Percentiles rank a stretch among this genome's conserved stretches.
Conservation (phyloP, 495 filamentous ascomycete genomes). For the Talaromyces borbonicus region DNA sequence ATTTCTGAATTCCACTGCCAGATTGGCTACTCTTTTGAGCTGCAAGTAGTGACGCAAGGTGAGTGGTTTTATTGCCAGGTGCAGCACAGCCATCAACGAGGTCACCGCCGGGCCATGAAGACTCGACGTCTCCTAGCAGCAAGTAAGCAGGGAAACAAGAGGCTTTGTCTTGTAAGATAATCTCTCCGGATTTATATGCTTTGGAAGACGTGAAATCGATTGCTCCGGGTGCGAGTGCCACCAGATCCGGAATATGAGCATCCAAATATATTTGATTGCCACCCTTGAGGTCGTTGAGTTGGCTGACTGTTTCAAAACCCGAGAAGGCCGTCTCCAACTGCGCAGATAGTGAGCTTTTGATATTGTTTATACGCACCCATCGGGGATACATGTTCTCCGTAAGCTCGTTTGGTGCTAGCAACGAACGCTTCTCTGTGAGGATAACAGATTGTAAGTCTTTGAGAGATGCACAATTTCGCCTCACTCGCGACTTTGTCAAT, state of each 20-base stretch:
- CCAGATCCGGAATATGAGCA: slow-evolving; percentile 66
- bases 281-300: slow-evolving; percentile 31
- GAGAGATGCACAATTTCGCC: slow-evolving; percentile 54
- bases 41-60: slow-evolving; percentile 65
- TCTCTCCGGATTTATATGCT: slow-evolving; percentile 62
- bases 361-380: slow-evolving; percentile 81
- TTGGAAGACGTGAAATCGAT: slow-evolving; percentile 56
- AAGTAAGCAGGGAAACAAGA: slow-evolving; percentile 92
- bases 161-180: slow-evolving; percentile 94
- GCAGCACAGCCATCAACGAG: slow-evolving; percentile 86
- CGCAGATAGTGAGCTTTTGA: slow-evolving; percentile 57
- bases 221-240: slow-evolving; percentile 57
- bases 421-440: slow-evolving; percentile 22
- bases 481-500: slow-evolving; percentile 66
- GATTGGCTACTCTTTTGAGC: slow-evolving; percentile 7
- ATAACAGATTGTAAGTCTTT: slow-evolving; percentile 52
- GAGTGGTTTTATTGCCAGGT: slow-evolving; percentile 95
- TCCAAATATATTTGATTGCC: slow-evolving; percentile 51
- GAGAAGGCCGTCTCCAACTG: slow-evolving; percentile 62
- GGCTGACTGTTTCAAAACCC: slow-evolving; percentile 39
- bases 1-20: slow-evolving; percentile 11
- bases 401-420: slow-evolving; percentile 12
- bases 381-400: slow-evolving; percentile 48
- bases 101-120: slow-evolving; percentile 44
- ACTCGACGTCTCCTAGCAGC: slow-evolving; percentile 43